phyloP scores from a whole-genome alignment of 306 rosid species.

The Begonia fuchsioides region DNA sequence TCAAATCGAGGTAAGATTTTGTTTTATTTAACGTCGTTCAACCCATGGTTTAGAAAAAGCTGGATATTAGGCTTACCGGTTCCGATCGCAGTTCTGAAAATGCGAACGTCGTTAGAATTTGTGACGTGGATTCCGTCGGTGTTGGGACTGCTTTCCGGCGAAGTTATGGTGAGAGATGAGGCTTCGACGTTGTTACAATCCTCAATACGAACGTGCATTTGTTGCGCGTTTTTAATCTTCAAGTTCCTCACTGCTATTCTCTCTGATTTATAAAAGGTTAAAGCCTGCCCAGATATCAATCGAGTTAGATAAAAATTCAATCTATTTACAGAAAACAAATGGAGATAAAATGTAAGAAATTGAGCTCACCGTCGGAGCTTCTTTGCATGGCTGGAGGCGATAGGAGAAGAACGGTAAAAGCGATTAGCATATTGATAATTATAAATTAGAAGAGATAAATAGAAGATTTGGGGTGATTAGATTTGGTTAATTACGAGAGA shows the following conservation, averaged over 20 bases:
- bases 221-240: slow-evolving; percentile 31
- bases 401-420: slow-evolving; percentile 4
- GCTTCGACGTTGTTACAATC: slow-evolving; percentile 23
- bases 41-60: too few species aligned
- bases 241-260: slow-evolving; percentile 28
- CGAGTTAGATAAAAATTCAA: background rate
- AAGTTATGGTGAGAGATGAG: slow-evolving; percentile 26
- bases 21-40: too few species aligned
- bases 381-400: slow-evolving; percentile 53
- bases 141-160: slow-evolving; percentile 55
- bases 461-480: background rate
- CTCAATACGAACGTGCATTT: slow-evolving; percentile 43
- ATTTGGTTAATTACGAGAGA: slow-evolving; percentile 19
- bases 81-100: slow-evolving; percentile 31
- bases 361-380: slow-evolving; percentile 61
- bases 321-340: background rate
- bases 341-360: background rate
- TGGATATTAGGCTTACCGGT: slow-evolving; percentile 25
- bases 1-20: too few species aligned
- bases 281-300: slow-evolving; percentile 28
- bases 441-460: background rate
- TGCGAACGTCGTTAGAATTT: slow-evolving; percentile 31
- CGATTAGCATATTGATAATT: background rate
- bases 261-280: slow-evolving; percentile 37
- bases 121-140: slow-evolving; percentile 74